These are phyloP conservation scores for Kodamaea jinghongensis DNA, from an alignment of 805 yeast species.

Conservation along the genomic window DNA sequence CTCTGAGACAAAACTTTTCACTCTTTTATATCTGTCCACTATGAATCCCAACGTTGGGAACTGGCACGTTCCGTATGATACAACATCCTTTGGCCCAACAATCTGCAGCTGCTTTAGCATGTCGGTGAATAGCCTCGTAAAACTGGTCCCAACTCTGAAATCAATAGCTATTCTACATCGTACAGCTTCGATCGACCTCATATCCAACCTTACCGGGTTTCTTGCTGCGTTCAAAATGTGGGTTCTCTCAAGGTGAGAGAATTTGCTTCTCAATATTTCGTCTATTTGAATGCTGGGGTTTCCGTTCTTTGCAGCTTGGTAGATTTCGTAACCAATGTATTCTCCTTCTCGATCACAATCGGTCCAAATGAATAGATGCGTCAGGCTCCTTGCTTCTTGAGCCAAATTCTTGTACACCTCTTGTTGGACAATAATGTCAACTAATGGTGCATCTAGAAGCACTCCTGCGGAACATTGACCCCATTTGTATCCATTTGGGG, in stretches of 20 bases:
- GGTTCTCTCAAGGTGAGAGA: conserved; percentile 77
- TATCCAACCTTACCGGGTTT: conserved; percentile 61
- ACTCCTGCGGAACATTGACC: conserved; percentile 61
- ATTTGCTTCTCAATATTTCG: conserved; percentile 68
- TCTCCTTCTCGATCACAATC: conserved; percentile 98
- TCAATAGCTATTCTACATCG: conserved; percentile 84
- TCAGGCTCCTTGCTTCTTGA: conserved; percentile 58
- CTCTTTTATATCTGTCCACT: conserved; percentile 83
- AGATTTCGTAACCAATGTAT: conserved; percentile 82
- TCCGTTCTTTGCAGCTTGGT: conserved; percentile 58
- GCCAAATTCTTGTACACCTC: conserved; percentile 65
- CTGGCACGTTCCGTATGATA: conserved; percentile 92
- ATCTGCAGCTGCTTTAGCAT: conserved; percentile 37
- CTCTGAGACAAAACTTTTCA: conserved; percentile 69
- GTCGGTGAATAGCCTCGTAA: conserved; percentile 76
- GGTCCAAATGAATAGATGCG: conserved; percentile 88
- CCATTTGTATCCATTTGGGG: conserved; percentile 55
- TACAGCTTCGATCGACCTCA: conserved; percentile 77
- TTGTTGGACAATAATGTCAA: conserved; percentile 35
- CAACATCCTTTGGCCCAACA: conserved; percentile 33
- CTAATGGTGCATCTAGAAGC: conserved; percentile 69
- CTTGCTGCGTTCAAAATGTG: conserved; percentile 78
- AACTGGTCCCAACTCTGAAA: conserved; percentile 81
- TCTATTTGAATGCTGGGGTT: conserved; percentile 48
- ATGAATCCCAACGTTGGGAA: conserved; percentile 97